Base-by-base conservation (phyloP, 805 yeast species). In the Kurtzmaniella fragi region DNA sequence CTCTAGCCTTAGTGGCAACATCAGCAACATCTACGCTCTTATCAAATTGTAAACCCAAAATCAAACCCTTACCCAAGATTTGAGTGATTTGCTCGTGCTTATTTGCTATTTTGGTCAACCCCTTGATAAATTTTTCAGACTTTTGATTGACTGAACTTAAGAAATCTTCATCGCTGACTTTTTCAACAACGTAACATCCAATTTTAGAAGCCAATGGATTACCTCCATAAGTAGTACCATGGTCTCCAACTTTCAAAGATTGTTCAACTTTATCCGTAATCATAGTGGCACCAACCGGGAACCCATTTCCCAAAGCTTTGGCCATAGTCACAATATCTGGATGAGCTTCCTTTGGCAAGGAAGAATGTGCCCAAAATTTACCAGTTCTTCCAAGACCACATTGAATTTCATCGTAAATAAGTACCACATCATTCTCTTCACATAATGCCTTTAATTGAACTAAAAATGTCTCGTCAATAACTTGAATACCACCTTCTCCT, bases 211-310 rank as follows among this genome's bases (percentile, higher is more conserved):
- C 98, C 46, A 93, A 68, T 40, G 98, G 98, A 61, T 93, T 93
- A 40, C 99, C 99, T 46, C 99, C 98, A 57, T 84, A 91, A 0
- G 99, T 91, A 2, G 98, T 91, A 41, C 99, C 99, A 58, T 91
- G 99, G 57, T 93, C 99, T 42, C 99, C 99, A 16, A 87, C 91
- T 42, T 78, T 71, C 49, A 93, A 67, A 2, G 70, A 77, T 9
- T 69, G 60, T 55, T 89, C 95, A 17, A 93, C 84, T 36, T 77
- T 73, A 47, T 87, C 93, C 39, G 86, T 78, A 42, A 91, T 80
- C 76, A 93, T 75, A 2, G 95, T 85, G 4, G 97, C 99, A 40
- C 95, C 96, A 49, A 93, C 83, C 26, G 99, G 99, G 70, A 78
- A 87, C 11, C 99, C 99, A 57, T 91, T 93, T 44, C 98, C 99